Evolutionary conservation across 768 basidiomycete species (phyloP), one percentile per base, ranked within the genome.

Genomic region (Boletus fagicola): DNA sequence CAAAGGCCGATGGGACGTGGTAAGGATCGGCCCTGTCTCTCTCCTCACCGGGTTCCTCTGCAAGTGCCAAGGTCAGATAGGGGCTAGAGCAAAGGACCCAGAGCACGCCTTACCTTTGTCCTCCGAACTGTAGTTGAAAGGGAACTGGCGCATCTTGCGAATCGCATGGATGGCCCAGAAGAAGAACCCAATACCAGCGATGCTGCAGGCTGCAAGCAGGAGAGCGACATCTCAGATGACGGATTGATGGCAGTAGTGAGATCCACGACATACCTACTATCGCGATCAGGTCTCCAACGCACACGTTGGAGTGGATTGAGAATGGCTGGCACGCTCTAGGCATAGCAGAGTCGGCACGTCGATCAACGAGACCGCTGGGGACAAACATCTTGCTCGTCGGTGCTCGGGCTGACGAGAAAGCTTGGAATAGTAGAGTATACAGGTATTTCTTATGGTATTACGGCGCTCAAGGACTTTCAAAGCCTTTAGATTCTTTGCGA

Each of bases 201-300:
- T 16, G 16, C 66, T 47, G 46, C 58, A 68, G 2, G 53, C 57
- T 67, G 33, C 13, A 10, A 33, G 43, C 35, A 44, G 44, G 49
- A 22, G 33, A 3, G 28, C n/a, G 20, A 22, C 20, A 3, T 6
- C 10, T 63, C 26, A 56, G 24, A 50, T 43, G n/a, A 28, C 2
- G 35, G 20, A 54, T 20, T 13, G 38, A 26, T 9, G n/a, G 5
- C 1, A 39, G 3, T 3, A 26, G 1, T n/a, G 18, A 20, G n/a
- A 24, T 30, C 4, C 9, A 15, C 18, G 16, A 56, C 67, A 3
- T 33, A 64, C 69, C 69, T 9, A 69, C 3, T 39, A 71, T 64
- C 3, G 55, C 60, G 39, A 69, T 30, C 20, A 69, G 12, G 52
- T 69, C 65, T 0, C 69, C 68, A 4, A 69, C 16, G 16, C 69